phyloP scores from a whole-genome alignment of 805 yeast genomes.

The Tetrapisispora namnaoensis region DNA sequence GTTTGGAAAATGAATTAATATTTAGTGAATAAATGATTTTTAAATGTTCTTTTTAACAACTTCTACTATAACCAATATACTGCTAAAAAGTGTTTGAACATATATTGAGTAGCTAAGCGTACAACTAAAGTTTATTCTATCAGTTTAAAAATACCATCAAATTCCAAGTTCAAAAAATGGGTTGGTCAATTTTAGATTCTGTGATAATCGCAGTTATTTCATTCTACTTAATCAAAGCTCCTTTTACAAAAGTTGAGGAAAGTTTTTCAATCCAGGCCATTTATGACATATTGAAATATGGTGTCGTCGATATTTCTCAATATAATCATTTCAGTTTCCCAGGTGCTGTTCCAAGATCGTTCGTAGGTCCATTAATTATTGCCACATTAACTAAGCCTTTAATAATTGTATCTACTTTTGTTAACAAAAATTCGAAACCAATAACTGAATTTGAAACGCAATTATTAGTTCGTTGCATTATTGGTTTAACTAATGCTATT shows the following conservation, averaged over 20 bases:
- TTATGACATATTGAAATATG: conserved; percentile 67
- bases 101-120: too few relatives aligned
- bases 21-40: too few relatives aligned
- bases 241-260: conserved; percentile 89
- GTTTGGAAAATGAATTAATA: too few relatives aligned
- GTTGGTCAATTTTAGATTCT: conserved; percentile 23
- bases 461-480: conserved; percentile 42
- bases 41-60: too few relatives aligned
- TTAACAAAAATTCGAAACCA: conserved; percentile 3
- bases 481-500: conserved; percentile 54
- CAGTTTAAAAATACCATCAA: too few relatives aligned
- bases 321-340: conserved; percentile 78
- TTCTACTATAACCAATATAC: too few relatives aligned
- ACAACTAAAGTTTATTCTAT: too few relatives aligned
- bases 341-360: conserved; percentile 83
- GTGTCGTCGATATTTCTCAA: conserved; percentile 32
- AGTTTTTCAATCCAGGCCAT: conserved; percentile 86
- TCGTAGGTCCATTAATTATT: conserved; percentile 56
- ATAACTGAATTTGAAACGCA: conserved; percentile 43
- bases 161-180: conserved; percentile 6
- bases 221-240: conserved; percentile 48
- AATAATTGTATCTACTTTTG: conserved; percentile 6
- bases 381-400: conserved; percentile 38
- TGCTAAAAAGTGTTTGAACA: too few relatives aligned
- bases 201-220: conserved; percentile 38